Conservation (phyloP, 345 rosid species). For the Eucalyptus guilfoylei region DNA sequence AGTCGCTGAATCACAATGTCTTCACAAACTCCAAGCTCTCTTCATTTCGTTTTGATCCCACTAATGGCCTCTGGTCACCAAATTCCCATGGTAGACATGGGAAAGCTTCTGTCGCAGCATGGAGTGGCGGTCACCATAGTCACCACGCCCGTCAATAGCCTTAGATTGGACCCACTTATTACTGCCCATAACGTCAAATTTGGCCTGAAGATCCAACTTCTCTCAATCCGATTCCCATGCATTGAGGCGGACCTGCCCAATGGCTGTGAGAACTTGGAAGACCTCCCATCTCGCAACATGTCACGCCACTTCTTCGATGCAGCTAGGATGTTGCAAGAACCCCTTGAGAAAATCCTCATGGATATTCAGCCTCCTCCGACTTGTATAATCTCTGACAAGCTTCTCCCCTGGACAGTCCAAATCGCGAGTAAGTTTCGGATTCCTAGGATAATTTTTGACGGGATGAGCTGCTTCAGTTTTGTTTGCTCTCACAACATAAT, state of each 20-base stretch:
- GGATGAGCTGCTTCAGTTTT: conserved; percentile 19
- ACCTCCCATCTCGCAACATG: neutral
- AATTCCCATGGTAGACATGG: neutral
- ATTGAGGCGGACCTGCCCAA: neutral
- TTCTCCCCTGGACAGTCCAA: conserved; percentile 21
- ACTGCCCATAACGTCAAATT: neutral
- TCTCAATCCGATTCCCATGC: neutral
- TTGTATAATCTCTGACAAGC: conserved; percentile 26
- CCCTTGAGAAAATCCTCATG: neutral
- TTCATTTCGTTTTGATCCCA: neutral
- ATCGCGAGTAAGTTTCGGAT: conserved; percentile 12
- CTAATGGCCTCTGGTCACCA: neutral
- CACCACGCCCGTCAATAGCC: neutral
- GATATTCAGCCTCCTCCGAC: conserved; percentile 7
- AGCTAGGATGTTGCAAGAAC: neutral
- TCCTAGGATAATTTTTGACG: conserved; percentile 31
- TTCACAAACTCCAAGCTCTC: neutral
- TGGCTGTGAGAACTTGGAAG: neutral
- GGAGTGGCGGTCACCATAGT: neutral
- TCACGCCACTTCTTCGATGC: neutral
- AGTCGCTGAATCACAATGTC: neutral
- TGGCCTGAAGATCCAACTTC: neutral
- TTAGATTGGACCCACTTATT: neutral
- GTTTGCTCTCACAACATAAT: conserved; percentile 5
- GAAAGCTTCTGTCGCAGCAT: neutral